Evolutionary conservation across 495 filamentous ascomycete genomes (phyloP).

Genomic region (Penicillium ucsense): DNA sequence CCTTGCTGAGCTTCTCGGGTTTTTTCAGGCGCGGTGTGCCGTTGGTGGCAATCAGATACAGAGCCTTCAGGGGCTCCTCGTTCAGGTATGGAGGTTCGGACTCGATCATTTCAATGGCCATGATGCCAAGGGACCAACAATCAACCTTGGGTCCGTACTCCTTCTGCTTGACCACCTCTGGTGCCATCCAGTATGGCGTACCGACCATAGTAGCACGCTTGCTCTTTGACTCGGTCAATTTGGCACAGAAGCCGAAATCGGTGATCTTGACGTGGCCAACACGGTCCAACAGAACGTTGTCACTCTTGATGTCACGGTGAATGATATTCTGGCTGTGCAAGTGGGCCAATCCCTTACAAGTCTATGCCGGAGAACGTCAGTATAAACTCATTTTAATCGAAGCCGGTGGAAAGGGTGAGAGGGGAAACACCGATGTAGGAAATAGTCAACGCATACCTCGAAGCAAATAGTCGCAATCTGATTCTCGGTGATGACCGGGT

Average conservation of each 20-base stretch:
- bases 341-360: conserved; percentile 89
- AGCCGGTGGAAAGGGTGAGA: background rate
- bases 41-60: conserved; percentile 96
- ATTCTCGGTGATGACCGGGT: conserved; percentile 78
- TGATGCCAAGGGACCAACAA: conserved; percentile 98
- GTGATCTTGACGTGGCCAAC: conserved; percentile 97
- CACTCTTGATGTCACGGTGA: conserved; percentile 97
- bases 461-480: conserved; percentile 96
- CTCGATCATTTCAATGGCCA: conserved; percentile 99
- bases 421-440: background rate
- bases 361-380: conserved; percentile 41
- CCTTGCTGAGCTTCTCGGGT: conserved; percentile 90
- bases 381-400: conserved; percentile 23
- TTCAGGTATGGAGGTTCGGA: conserved; percentile 96
- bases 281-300: conserved; percentile 91
- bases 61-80: conserved; percentile 90
- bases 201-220: conserved; percentile 99
- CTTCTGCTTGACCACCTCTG: conserved; percentile 98
- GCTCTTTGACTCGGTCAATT: conserved; percentile 90
- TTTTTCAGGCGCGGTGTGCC: conserved; percentile 96
- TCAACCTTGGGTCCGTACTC: conserved; percentile 98
- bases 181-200: conserved; percentile 99
- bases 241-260: conserved; percentile 98
- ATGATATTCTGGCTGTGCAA: conserved; percentile 94
- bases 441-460: conserved; percentile 52